Evolutionary conservation across 2,329 filamentous ascomycete genomes (phyloP).

Genomic region (Epichloe typhina): DNA sequence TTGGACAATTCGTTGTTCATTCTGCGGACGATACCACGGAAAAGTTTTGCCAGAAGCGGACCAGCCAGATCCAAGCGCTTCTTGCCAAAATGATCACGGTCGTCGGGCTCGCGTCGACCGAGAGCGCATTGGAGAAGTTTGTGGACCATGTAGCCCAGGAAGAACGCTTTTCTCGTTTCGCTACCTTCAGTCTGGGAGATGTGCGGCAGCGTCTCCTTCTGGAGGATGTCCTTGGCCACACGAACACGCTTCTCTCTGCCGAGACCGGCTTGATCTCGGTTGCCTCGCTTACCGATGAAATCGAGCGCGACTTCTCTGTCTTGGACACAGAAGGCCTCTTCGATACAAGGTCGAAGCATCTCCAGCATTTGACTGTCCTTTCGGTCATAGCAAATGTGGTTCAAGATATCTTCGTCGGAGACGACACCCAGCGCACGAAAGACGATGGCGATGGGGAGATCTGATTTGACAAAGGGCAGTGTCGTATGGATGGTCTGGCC

Average conservation of each 20-base stretch:
- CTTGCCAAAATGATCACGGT: conserved; percentile 98
- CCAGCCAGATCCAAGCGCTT: conserved; percentile 94
- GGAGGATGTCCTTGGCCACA: conserved; percentile 85
- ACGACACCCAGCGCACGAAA: conserved; percentile 93
- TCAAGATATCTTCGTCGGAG: conserved; percentile 94
- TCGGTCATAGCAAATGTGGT: conserved; percentile 92
- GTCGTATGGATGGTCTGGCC: conserved; percentile 84
- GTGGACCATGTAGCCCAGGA: conserved; percentile 98
- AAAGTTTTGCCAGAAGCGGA: conserved; percentile 87
- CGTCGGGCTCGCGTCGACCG: conserved; percentile 85
- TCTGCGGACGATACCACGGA: conserved; percentile 81
- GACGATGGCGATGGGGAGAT: conserved; percentile 87
- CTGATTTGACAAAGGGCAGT: conserved; percentile 84
- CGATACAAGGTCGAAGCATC: conserved; percentile 92
- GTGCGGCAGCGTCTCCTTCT: conserved; percentile 92
- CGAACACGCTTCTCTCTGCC: conserved; percentile 79
- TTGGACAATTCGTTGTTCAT: conserved; percentile 83
- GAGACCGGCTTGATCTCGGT: conserved; percentile 44
- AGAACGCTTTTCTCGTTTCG: conserved; percentile 93
- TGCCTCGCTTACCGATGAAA: conserved; percentile 87
- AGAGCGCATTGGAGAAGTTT: conserved; percentile 86
- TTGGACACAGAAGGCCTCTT: conserved; percentile 93
- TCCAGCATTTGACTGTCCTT: conserved; percentile 96
- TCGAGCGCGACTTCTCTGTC: conserved; percentile 89
- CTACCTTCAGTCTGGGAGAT: conserved; percentile 92